A percentile compares a stretch with the other conserved stretches of the same genome.
These are phyloP conservation scores for Gynochthodes officinalis DNA, from an alignment of 257 asterid species.

Conservation along the genomic window DNA sequence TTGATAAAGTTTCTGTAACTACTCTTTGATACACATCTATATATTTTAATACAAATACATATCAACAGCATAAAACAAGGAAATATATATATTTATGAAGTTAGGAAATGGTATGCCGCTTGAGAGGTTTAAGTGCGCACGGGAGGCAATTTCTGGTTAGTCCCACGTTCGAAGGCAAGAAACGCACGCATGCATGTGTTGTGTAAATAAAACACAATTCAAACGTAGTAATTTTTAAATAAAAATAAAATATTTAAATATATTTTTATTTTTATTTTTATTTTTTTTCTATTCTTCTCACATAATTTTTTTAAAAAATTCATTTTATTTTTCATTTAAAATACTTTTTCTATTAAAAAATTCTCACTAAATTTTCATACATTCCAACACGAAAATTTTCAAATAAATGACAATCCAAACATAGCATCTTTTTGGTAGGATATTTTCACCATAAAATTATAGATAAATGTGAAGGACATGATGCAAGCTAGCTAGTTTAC, in stretches of 20 bases:
- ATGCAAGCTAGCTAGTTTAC: background rate
- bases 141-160: background rate
- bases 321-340: background rate
- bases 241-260: too few species aligned
- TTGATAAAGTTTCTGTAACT: background rate
- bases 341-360: too few species aligned
- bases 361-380: too few species aligned
- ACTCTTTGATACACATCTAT: too few species aligned
- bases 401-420: too few species aligned
- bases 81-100: background rate
- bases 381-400: too few species aligned
- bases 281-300: background rate
- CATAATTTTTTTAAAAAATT: background rate
- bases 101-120: background rate
- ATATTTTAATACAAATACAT: too few species aligned
- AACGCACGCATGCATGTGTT: background rate
- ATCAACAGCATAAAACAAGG: background rate
- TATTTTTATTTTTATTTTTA: background rate
- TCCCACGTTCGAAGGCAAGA: conserved; percentile 3
- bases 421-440: background rate
- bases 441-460: background rate
- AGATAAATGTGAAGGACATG: background rate
- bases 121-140: background rate
- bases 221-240: too few species aligned
- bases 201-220: too few species aligned